A percentile compares a stretch with the other conserved stretches of the same genome.
Conservation (phyloP, 139 green algal species). For the Chlamydomonas schloesseri region DNA sequence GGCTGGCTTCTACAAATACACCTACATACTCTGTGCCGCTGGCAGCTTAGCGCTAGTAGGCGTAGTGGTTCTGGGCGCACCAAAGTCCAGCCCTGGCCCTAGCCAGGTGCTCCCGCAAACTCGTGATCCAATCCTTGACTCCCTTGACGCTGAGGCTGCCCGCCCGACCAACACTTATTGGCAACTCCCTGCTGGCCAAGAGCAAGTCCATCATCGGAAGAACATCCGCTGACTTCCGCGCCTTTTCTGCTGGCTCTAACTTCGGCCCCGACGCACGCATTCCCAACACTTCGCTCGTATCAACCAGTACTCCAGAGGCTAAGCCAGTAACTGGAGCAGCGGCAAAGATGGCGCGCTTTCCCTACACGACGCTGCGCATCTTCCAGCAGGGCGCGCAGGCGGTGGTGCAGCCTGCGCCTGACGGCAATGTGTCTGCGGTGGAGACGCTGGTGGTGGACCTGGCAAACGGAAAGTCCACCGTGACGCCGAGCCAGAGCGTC, state of each 20-base stretch:
- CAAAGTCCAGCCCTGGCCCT: not conserved
- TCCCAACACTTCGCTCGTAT: not conserved
- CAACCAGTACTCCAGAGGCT: not conserved
- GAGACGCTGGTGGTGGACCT: constrained; percentile 47
- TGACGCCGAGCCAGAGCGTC: not conserved
- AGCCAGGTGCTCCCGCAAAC: not conserved
- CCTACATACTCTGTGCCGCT: not conserved
- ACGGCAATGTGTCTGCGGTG: not conserved
- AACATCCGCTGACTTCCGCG: no score
- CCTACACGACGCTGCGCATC: constrained; percentile 27
- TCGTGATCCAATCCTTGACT: constrained; percentile 35
- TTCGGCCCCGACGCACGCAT: no score
- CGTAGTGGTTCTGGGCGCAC: no score
- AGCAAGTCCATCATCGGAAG: no score
- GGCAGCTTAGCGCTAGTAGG: not conserved
- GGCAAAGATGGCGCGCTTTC: not conserved
- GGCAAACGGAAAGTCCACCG: not conserved
- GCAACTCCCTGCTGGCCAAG: no score
- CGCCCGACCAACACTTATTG: not conserved
- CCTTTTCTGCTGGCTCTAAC: no score
- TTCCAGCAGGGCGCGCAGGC: constrained; percentile 13
- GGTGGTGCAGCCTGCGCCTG: not conserved
- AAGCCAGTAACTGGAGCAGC: not conserved
- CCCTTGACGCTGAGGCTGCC: constrained; percentile 3
- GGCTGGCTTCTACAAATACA: no score